Percentiles rank a stretch among this genome's conserved stretches.
These are phyloP conservation scores for Populus deltoides DNA, from an alignment of 345 rosid genomes.

Conservation along the genomic window DNA sequence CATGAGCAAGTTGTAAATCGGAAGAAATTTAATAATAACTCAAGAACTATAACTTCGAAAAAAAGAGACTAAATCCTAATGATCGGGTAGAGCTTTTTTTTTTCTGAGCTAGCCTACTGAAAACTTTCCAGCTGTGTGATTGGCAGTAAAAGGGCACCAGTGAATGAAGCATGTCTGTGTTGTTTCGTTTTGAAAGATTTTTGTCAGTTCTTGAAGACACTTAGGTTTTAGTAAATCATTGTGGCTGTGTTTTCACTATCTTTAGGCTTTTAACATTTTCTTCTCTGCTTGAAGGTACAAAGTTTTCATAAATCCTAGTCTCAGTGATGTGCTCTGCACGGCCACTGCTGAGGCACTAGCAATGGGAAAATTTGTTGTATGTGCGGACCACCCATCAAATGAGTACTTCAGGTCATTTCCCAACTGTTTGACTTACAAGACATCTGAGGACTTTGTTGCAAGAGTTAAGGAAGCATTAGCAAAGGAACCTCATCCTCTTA, in stretches of 20 bases:
- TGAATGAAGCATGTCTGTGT: not conserved
- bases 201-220: not conserved
- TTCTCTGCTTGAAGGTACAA: conserved; percentile 72
- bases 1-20: not conserved
- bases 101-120: not conserved
- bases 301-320: conserved; percentile 93
- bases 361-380: conserved; percentile 93
- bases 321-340: conserved; percentile 95
- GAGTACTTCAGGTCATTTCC: conserved; percentile 96
- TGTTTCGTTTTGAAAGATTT: not conserved
- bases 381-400: conserved; percentile 97
- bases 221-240: not conserved
- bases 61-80: not conserved
- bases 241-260: not conserved
- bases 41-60: not conserved
- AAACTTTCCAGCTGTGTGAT: not conserved
- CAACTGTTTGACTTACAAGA: conserved; percentile 84
- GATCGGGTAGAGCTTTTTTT: not conserved
- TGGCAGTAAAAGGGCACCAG: not conserved
- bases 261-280: not conserved
- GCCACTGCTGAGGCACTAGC: conserved; percentile 99
- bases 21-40: not conserved
- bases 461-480: conserved; percentile 82
- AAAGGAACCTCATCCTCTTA: conserved; percentile 83
- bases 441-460: conserved; percentile 77